Evolutionary conservation across 768 basidiomycete genomes (phyloP).

Genomic region (Russula earlei): DNA sequence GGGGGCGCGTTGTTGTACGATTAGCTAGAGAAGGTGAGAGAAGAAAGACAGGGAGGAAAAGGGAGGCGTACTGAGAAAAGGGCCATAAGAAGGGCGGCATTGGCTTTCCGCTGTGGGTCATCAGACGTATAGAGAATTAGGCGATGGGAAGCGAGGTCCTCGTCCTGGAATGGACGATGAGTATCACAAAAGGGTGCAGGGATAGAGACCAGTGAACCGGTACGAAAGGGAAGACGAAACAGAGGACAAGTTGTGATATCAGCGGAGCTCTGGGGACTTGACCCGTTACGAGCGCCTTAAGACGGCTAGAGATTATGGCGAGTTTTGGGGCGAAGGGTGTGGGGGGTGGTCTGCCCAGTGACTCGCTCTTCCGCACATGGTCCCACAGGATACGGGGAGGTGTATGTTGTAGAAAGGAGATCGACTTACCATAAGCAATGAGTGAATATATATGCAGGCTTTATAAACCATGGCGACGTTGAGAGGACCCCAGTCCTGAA

Average conservation of each 20-base stretch:
- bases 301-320: neutral
- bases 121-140: slow-evolving; percentile 83
- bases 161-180: slow-evolving; percentile 43
- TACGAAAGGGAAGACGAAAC: neutral
- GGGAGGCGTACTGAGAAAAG: slow-evolving; percentile 70
- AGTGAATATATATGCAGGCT: slow-evolving; percentile 85
- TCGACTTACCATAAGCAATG: slow-evolving; percentile 40
- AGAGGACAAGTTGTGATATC: neutral
- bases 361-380: neutral
- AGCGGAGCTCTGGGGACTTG: neutral
- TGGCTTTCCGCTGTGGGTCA: slow-evolving; percentile 82
- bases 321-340: neutral
- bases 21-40: slow-evolving; percentile 49
- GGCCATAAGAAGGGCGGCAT: slow-evolving; percentile 89
- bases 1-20: slow-evolving; percentile 80
- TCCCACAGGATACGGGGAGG: neutral
- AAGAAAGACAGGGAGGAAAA: neutral
- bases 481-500: slow-evolving; percentile 89
- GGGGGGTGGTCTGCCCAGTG: neutral
- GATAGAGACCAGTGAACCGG: slow-evolving; percentile 2
- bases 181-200: neutral
- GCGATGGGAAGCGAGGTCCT: slow-evolving; percentile 58
- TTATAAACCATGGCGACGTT: slow-evolving; percentile 92
- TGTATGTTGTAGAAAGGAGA: neutral
- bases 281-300: neutral